Conservation (phyloP, 2,329 filamentous ascomycete genomes). For the Neophaeococcomyces aloes region DNA sequence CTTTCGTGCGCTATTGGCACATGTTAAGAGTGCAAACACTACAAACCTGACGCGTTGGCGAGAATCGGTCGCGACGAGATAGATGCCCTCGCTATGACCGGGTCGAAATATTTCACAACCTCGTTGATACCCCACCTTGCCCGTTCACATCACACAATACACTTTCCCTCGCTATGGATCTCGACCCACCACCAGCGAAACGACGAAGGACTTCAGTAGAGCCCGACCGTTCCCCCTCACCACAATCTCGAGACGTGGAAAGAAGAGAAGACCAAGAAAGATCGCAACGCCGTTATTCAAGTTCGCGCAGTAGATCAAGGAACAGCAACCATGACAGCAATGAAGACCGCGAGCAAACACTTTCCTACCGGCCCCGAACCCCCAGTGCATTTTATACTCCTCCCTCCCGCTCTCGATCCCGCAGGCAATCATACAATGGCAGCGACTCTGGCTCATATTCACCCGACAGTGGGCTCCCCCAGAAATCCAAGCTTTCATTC, state of each 20-base stretch:
- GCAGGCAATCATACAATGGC: constrained; percentile 23
- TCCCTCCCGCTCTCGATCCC: constrained; percentile 20
- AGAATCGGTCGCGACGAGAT: too few species aligned
- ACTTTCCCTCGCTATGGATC: constrained; percentile 1
- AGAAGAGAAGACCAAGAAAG: neutral
- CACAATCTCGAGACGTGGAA: neutral
- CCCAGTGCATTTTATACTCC: constrained; percentile 10
- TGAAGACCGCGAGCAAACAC: constrained; percentile 5
- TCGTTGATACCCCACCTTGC: too few species aligned
- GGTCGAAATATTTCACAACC: too few species aligned
- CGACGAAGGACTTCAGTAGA: neutral
- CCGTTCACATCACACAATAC: too few species aligned
- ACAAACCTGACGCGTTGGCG: neutral
- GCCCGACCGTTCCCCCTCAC: constrained; percentile 5
- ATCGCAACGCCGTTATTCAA: constrained; percentile 10
- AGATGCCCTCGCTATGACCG: too few species aligned
- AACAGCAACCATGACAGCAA: constrained; percentile 5
- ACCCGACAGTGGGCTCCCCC: neutral
- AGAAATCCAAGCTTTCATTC: constrained; percentile 10
- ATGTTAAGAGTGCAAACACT: neutral
- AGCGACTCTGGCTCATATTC: constrained; percentile 17
- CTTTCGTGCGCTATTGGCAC: too few species aligned
- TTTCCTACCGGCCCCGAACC: constrained; percentile 3
- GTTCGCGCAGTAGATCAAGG: constrained; percentile 11
- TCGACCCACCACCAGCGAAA: constrained; percentile 1